Evolutionary conservation across 352 stramenopile species (phyloP).

Genomic region (Globisporangium perplexum): DNA sequence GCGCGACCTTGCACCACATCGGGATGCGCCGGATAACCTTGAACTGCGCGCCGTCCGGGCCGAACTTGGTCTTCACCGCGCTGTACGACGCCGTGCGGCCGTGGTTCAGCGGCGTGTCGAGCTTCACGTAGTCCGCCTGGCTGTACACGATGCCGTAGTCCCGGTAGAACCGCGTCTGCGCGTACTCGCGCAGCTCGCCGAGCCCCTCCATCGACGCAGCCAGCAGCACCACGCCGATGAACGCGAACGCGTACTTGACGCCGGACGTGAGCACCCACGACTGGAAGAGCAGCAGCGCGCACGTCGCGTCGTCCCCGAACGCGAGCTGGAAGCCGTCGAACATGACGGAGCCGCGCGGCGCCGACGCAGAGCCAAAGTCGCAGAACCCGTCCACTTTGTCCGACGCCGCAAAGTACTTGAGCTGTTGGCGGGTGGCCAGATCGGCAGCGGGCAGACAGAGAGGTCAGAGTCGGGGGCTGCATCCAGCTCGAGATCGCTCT

Average conservation of each 20-base stretch:
- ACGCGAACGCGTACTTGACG: slow-evolving; percentile 75
- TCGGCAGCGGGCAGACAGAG: not conserved
- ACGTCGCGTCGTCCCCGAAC: slow-evolving; percentile 50
- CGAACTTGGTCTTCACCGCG: slow-evolving; percentile 18
- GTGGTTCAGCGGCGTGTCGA: slow-evolving; percentile 28
- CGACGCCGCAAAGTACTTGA: slow-evolving; percentile 32
- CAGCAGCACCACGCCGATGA: slow-evolving; percentile 62
- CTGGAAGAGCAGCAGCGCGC: slow-evolving; percentile 75
- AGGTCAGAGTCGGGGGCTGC: not conserved
- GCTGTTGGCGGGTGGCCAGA: not conserved
- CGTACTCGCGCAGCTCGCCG: slow-evolving; percentile 41
- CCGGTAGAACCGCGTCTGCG: slow-evolving; percentile 39
- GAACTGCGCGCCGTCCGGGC: slow-evolving; percentile 15
- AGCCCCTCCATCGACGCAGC: slow-evolving; percentile 65
- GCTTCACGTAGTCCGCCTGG: slow-evolving; percentile 45
- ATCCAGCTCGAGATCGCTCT: not conserved
- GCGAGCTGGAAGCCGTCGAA: slow-evolving; percentile 80
- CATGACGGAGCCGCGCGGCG: slow-evolving; percentile 64
- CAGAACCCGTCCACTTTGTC: slow-evolving; percentile 41
- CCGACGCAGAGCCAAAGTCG: slow-evolving; percentile 29
- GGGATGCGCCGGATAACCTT: slow-evolving; percentile 53
- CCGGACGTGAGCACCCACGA: slow-evolving; percentile 58
- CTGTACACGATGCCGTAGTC: slow-evolving; percentile 53
- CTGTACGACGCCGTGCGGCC: slow-evolving; percentile 12
- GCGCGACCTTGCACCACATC: slow-evolving; percentile 55